A percentile compares a stretch with the other conserved stretches of the same genome.
phyloP scores from a whole-genome alignment of 805 yeast genomes.

The Hanseniaspora clermontiae region DNA sequence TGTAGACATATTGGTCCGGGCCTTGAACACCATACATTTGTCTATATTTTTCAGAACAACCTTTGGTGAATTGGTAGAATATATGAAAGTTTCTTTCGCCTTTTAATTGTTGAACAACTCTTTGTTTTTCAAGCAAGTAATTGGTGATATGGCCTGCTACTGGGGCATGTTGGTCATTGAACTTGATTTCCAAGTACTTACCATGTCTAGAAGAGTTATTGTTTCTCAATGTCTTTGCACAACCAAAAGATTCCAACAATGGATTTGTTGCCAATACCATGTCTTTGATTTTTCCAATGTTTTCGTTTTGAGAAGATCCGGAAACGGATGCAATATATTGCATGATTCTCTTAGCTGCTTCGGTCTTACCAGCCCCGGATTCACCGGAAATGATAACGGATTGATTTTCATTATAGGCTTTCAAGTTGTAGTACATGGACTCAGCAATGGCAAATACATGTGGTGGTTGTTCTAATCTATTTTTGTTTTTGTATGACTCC shows the following conservation, averaged over 20 bases:
- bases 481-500: conserved; percentile 73
- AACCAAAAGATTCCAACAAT: conserved; percentile 95
- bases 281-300: conserved; percentile 78
- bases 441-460: conserved; percentile 98
- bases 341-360: conserved; percentile 96
- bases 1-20: conserved; percentile 86
- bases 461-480: conserved; percentile 92
- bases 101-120: conserved; percentile 89
- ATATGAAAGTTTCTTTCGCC: conserved; percentile 95
- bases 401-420: conserved; percentile 85
- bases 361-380: conserved; percentile 96
- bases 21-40: conserved; percentile 78
- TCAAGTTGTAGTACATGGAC: conserved; percentile 88
- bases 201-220: conserved; percentile 98
- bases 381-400: conserved; percentile 97
- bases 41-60: conserved; percentile 74
- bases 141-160: conserved; percentile 93
- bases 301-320: conserved; percentile 38
- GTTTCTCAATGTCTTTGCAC: conserved; percentile 93
- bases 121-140: conserved; percentile 82
- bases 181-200: conserved; percentile 82
- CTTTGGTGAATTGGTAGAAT: conserved; percentile 88
- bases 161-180: conserved; percentile 73
- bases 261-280: conserved; percentile 98
- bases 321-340: conserved; percentile 88